phyloP scores from a whole-genome alignment of 2,329 filamentous ascomycete genomes.

The Ascochyta clinopodiicola region DNA sequence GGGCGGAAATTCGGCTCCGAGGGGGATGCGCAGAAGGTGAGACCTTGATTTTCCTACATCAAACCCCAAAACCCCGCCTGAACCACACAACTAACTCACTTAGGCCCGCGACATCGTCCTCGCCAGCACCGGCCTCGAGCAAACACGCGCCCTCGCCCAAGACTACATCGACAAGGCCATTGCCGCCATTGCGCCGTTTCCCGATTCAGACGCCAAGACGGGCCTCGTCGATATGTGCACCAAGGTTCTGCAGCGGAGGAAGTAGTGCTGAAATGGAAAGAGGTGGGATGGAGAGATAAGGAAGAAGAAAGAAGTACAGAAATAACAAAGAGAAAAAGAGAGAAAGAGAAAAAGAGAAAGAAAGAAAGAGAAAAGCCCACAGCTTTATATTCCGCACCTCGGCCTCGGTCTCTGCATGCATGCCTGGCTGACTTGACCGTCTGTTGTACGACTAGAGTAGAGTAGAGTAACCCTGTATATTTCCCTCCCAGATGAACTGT shows the following conservation, averaged over 20 bases:
- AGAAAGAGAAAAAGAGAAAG: no score
- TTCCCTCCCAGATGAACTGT: no score
- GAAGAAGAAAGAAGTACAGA: no score
- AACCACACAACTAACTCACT: slow-evolving; percentile 26
- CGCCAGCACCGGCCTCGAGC: slow-evolving; percentile 84
- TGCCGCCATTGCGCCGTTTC: slow-evolving; percentile 81
- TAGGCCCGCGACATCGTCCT: slow-evolving; percentile 88
- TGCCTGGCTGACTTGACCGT: no score
- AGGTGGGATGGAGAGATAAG: no score
- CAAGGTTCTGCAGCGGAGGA: slow-evolving; percentile 87
- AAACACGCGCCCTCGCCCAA: slow-evolving; percentile 87
- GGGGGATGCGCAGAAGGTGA: slow-evolving; percentile 84
- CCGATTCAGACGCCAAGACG: slow-evolving; percentile 92
- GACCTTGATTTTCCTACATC: slow-evolving; percentile 38
- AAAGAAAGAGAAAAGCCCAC: no score
- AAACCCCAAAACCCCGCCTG: not conserved
- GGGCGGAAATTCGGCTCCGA: slow-evolving; percentile 85
- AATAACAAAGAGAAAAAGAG: no score
- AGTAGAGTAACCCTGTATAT: no score
- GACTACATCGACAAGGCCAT: slow-evolving; percentile 91
- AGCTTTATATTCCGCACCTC: no score
- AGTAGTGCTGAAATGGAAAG: slow-evolving; percentile 57
- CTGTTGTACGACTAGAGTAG: no score
- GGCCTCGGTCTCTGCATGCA: no score
- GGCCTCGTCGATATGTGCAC: slow-evolving; percentile 92